These are phyloP conservation scores for Nematocida ausubeli DNA, from an alignment of 371 early-diverging fungal species.

Conservation along the genomic window DNA sequence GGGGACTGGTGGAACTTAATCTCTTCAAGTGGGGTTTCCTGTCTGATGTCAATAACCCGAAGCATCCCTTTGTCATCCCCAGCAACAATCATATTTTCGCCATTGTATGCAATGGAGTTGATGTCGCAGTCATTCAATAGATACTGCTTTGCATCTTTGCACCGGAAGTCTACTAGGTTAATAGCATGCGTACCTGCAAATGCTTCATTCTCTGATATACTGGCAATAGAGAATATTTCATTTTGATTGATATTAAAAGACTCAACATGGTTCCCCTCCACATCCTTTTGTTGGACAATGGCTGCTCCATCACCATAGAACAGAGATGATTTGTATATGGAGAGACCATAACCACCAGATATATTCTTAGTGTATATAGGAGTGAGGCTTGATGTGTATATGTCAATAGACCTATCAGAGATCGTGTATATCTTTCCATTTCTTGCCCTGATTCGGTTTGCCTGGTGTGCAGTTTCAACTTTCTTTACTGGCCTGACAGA, in stretches of 20 bases:
- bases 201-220: neutral
- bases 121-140: constrained; percentile 48
- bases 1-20: constrained; percentile 65
- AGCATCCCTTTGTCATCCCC: constrained; percentile 66
- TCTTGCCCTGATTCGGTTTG: constrained; percentile 20
- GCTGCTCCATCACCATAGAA: constrained; percentile 29
- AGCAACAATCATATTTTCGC: constrained; percentile 56
- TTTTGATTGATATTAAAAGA: neutral
- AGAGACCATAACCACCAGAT: constrained; percentile 31
- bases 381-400: neutral
- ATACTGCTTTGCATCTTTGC: neutral
- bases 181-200: constrained; percentile 10
- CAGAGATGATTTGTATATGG: neutral
- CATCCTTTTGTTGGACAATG: neutral
- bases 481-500: neutral
- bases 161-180: constrained; percentile 54
- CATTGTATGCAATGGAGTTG: constrained; percentile 64
- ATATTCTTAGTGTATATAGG: neutral
- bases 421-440: neutral
- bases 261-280: neutral
- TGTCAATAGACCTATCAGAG: neutral
- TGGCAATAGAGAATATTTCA: constrained; percentile 20
- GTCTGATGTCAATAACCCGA: constrained; percentile 59
- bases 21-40: constrained; percentile 20
- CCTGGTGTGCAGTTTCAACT: neutral